A percentile compares a stretch with the other conserved stretches of the same genome.
These are phyloP conservation scores for Rhodamnia argentea DNA, from an alignment of 345 rosid genomes.

Conservation along the genomic window DNA sequence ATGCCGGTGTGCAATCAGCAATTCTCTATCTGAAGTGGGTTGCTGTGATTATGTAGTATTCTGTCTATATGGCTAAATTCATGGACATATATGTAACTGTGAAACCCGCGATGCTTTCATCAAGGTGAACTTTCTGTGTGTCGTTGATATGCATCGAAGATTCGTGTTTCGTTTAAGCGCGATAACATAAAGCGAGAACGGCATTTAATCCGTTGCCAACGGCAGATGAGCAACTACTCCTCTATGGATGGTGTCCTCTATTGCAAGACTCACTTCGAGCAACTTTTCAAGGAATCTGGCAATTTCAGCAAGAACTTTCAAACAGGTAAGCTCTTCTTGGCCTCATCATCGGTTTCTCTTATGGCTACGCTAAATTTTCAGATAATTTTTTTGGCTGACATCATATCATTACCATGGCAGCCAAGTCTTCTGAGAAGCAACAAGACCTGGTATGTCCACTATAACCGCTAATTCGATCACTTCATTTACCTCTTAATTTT, in stretches of 20 bases:
- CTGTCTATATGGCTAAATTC: neutral
- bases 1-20: neutral
- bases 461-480: neutral
- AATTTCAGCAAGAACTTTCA: conserved; percentile 96
- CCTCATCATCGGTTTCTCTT: neutral
- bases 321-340: conserved; percentile 20
- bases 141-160: neutral
- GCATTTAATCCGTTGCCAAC: neutral
- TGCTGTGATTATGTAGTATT: neutral
- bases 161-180: neutral
- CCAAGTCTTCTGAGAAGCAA: conserved; percentile 36
- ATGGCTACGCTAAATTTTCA: neutral
- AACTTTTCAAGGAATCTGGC: conserved; percentile 97
- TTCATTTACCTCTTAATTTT: neutral
- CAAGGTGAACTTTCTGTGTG: neutral
- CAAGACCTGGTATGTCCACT: conserved; percentile 43
- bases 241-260: conserved; percentile 98
- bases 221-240: conserved; percentile 94
- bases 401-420: conserved; percentile 9
- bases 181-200: neutral
- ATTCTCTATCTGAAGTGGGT: neutral
- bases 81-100: neutral
- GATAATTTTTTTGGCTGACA: neutral
- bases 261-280: conserved; percentile 97
- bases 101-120: neutral